phyloP scores from a whole-genome alignment of 2,329 filamentous ascomycete species.

The Plenodomus tracheiphilus region DNA sequence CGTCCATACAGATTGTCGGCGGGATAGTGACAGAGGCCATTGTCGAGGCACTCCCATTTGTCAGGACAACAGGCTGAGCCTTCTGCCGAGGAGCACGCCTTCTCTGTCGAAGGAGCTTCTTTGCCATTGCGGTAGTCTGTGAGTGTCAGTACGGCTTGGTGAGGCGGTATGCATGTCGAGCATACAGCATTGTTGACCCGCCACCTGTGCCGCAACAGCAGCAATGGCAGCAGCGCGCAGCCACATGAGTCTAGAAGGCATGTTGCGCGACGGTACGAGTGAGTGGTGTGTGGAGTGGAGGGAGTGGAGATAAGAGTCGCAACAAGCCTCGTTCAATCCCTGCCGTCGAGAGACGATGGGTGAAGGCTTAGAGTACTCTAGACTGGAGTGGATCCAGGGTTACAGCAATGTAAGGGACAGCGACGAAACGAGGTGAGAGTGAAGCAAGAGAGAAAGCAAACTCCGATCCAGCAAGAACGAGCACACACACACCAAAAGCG shows the following conservation, averaged over 20 bases:
- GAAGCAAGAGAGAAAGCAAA: not conserved
- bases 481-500: not conserved
- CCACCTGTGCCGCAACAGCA: slow-evolving; percentile 18
- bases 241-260: slow-evolving; percentile 21
- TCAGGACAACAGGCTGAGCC: slow-evolving; percentile 43
- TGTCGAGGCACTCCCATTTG: slow-evolving; percentile 43
- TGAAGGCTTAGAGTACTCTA: not conserved
- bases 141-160: not conserved
- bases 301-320: not conserved
- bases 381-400: slow-evolving; percentile 3
- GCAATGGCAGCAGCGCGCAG: slow-evolving; percentile 23
- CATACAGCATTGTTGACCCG: slow-evolving; percentile 39
- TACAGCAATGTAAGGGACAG: not conserved
- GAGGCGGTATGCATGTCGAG: not conserved
- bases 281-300: slow-evolving; percentile 2
- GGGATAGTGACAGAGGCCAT: slow-evolving; percentile 42
- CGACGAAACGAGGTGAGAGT: slow-evolving; percentile 9
- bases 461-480: not conserved
- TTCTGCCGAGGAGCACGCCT: slow-evolving; percentile 37
- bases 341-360: slow-evolving; percentile 7
- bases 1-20: slow-evolving; percentile 30
- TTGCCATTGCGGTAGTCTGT: slow-evolving; percentile 42
- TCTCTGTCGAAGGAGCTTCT: slow-evolving; percentile 31
- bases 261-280: slow-evolving; percentile 12
- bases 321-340: slow-evolving; percentile 4